Evolutionary conservation across 257 asterid species (phyloP).

Genomic region (Solanum pimpinellifolium): DNA sequence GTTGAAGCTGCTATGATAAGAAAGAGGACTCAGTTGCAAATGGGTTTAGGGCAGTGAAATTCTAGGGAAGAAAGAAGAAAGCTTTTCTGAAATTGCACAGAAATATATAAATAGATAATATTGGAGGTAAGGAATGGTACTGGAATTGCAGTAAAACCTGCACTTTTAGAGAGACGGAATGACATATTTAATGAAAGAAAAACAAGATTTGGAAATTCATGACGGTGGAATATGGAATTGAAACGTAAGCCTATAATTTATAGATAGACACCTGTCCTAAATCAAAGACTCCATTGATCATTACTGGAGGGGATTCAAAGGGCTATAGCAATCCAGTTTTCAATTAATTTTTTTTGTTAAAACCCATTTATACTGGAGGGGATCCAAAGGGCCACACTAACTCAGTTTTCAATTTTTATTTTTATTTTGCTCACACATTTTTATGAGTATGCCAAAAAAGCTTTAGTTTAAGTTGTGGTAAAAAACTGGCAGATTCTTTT

Average conservation of each 20-base stretch:
- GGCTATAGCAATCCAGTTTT: background rate
- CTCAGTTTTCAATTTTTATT: background rate
- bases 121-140: background rate
- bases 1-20: background rate
- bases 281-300: background rate
- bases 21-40: background rate
- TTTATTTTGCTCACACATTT: background rate
- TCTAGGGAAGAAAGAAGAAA: background rate
- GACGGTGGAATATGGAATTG: background rate
- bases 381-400: background rate
- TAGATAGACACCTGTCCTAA: background rate
- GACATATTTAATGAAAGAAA: background rate
- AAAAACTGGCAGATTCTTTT: background rate
- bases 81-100: background rate
- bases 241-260: background rate
- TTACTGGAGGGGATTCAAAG: background rate
- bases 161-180: background rate
- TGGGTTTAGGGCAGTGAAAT: background rate
- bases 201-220: background rate
- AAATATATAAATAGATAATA: background rate
- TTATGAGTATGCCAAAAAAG: background rate
- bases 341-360: too few relatives aligned
- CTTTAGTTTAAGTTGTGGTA: background rate
- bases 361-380: background rate
- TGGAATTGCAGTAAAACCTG: background rate